Percentiles rank a stretch among this genome's conserved stretches.
Evolutionary conservation across 768 basidiomycete genomes (phyloP).

Genomic region (Amanita polypyramis): DNA sequence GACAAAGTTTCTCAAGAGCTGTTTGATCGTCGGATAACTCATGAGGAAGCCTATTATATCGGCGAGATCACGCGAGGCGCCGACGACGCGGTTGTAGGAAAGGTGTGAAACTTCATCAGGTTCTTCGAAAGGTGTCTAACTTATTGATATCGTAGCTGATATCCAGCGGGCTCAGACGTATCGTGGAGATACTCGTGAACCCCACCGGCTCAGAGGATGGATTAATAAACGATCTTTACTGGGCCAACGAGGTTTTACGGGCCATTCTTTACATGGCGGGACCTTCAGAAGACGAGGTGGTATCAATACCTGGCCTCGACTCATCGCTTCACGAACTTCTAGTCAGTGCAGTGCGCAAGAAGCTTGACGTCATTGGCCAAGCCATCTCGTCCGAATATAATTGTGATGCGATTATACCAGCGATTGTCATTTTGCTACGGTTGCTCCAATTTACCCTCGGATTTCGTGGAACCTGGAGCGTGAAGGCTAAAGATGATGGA

Average conservation of each 20-base stretch:
- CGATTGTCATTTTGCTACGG: slow-evolving; percentile 48
- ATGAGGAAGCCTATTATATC: slow-evolving; percentile 74
- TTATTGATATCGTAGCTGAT: slow-evolving; percentile 41
- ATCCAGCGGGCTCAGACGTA: slow-evolving; percentile 60
- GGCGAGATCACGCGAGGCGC: slow-evolving; percentile 74
- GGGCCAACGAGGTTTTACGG: slow-evolving; percentile 59
- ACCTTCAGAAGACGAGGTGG: slow-evolving; percentile 41
- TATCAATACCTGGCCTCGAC: slow-evolving; percentile 40
- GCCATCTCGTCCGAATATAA: not conserved
- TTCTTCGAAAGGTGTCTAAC: not conserved
- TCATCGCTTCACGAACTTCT: slow-evolving; percentile 47
- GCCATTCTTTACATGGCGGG: slow-evolving; percentile 60
- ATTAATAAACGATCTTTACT: slow-evolving; percentile 32
- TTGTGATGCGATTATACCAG: slow-evolving; percentile 4
- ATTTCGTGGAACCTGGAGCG: slow-evolving; percentile 49
- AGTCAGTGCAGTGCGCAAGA: slow-evolving; percentile 36
- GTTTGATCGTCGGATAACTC: slow-evolving; percentile 63
- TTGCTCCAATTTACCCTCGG: slow-evolving; percentile 67
- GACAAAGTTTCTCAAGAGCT: slow-evolving; percentile 57
- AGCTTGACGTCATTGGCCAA: slow-evolving; percentile 26
- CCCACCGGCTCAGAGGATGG: slow-evolving; percentile 17
- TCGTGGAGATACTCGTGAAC: slow-evolving; percentile 42
- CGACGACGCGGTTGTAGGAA: slow-evolving; percentile 52
- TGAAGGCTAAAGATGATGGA: slow-evolving; percentile 34
- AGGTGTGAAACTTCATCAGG: slow-evolving; percentile 30